phyloP scores from a whole-genome alignment of 2,329 filamentous ascomycete genomes.

The Fusarium sublunatum region DNA sequence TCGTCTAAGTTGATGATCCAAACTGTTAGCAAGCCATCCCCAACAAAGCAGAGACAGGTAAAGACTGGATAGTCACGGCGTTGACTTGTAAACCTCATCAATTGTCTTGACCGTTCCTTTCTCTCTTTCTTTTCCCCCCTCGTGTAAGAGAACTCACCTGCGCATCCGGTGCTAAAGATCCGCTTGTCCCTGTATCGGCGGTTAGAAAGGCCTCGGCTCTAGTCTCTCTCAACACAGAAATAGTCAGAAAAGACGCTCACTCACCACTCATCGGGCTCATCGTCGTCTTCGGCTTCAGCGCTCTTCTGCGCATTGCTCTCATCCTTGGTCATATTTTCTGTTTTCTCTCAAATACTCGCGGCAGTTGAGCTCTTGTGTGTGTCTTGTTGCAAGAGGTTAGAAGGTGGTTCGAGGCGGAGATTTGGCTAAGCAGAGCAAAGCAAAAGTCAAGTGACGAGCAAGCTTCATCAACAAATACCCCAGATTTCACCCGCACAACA shows the following conservation, averaged over 20 bases:
- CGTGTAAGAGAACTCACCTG: conserved; percentile 67
- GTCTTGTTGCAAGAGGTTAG: conserved; percentile 11
- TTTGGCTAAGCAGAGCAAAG: conserved; percentile 36
- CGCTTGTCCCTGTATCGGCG: conserved; percentile 82
- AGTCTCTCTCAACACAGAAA: conserved; percentile 9
- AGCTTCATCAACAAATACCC: conserved; percentile 4
- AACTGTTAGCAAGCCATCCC: conserved; percentile 12
- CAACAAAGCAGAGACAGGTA: conserved; percentile 26
- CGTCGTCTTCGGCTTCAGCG: conserved; percentile 60
- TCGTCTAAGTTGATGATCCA: conserved; percentile 69
- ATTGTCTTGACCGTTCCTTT: rapidly evolving
- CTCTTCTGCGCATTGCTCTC: conserved; percentile 56
- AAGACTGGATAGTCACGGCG: not conserved
- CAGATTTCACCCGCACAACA: conserved; percentile 1
- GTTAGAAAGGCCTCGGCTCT: conserved; percentile 44
- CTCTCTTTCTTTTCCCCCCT: not conserved
- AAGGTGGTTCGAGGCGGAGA: conserved; percentile 44
- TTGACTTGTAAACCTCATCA: not conserved
- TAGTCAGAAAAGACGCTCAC: conserved; percentile 45
- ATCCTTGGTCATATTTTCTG: conserved; percentile 61
- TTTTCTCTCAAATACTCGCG: conserved; percentile 41
- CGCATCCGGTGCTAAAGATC: conserved; percentile 95
- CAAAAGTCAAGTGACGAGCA: conserved; percentile 42
- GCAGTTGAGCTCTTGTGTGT: not conserved
- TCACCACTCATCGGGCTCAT: conserved; percentile 97